Base-by-base conservation (phyloP, 1,284 basidiomycete genomes). In the Sporisorium graminicola region DNA sequence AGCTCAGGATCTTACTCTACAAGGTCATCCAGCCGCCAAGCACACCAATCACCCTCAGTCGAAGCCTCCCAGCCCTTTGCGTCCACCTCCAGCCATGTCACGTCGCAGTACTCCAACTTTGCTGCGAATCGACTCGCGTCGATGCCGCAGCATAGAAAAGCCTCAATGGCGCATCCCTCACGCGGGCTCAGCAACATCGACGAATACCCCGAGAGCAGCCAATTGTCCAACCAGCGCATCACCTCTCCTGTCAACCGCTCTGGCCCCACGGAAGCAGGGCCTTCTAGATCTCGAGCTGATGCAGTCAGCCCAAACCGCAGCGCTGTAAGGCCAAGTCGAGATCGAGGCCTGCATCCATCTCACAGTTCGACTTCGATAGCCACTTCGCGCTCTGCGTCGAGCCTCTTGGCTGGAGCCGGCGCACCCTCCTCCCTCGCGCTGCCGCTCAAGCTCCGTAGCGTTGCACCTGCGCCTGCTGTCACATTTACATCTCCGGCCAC, bases 401-500 rank as follows among this genome's bases (percentile, higher is more conserved):
- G 67, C 27, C 47, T 57, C 50, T 22, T 50, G 13, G 58, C 18
- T 27, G 27, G 24, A 43, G 56, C 60, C 1, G 44, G 42, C 13
- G 8, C 58, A 0, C 49, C 55, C 24, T 46, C 63, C 0, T 58
- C 59, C 8, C 63, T 64, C 9, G 44, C 57, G 0, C 55, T 71
- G 9, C 79, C 72, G 1, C 65, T 75, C 18, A 60, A 60, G 55
- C 65, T 80, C 4, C 51, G 70, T 16, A 72, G 53, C 27, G 58
- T 69, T 1, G 73, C 77, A 8, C 72, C 71, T 5, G 78, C 80
- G 2, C 78, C 80, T 3, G 74, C 80, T 5, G 60, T 80, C 57
- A 79, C 70, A 14, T 80, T 74, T 52, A 74, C 76, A 1, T 66
- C 78, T 3, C 72, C 73, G 9, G 76, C 80, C 20, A 64, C 68